These are phyloP conservation scores for Trypanosoma brucei DNA, from an alignment of 208 protist species.

Conservation along the genomic window DNA sequence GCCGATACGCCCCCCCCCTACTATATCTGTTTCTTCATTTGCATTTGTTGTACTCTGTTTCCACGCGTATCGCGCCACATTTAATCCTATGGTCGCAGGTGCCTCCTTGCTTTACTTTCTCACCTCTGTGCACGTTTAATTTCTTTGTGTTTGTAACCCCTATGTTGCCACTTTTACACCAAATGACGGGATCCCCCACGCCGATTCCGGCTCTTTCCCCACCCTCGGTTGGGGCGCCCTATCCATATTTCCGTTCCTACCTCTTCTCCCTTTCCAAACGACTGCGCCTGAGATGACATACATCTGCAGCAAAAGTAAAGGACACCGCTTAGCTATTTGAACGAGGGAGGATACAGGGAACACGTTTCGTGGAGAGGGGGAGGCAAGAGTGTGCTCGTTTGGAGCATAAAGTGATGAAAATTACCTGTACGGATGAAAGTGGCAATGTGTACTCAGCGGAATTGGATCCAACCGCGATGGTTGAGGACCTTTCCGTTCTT, in stretches of 20 bases:
- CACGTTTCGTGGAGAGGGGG: no score
- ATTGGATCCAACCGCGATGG: slow-evolving; percentile 7
- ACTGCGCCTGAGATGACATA: no score
- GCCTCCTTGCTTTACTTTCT: neutral
- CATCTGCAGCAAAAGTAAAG: no score
- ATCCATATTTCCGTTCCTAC: no score
- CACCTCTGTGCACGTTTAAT: neutral
- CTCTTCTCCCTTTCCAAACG: no score
- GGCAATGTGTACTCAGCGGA: slow-evolving; percentile 5
- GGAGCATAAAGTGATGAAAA: slow-evolving; percentile 4
- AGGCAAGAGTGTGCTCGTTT: no score
- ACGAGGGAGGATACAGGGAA: no score
- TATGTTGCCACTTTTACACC: neutral
- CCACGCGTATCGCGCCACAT: neutral
- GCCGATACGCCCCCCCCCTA: no score
- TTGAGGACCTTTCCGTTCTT: slow-evolving; percentile 14
- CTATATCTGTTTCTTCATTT: no score
- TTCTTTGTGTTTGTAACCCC: neutral
- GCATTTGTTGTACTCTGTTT: neutral
- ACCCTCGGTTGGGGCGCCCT: no score
- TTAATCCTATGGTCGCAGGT: neutral
- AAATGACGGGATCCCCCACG: neutral
- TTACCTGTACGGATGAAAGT: slow-evolving; percentile 8
- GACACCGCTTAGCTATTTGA: no score
- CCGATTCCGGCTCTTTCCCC: neutral